Evolutionary conservation across 495 filamentous ascomycete species (phyloP), one percentile per base, ranked within the genome.

Genomic region (Beverwykella pulmonaria): DNA sequence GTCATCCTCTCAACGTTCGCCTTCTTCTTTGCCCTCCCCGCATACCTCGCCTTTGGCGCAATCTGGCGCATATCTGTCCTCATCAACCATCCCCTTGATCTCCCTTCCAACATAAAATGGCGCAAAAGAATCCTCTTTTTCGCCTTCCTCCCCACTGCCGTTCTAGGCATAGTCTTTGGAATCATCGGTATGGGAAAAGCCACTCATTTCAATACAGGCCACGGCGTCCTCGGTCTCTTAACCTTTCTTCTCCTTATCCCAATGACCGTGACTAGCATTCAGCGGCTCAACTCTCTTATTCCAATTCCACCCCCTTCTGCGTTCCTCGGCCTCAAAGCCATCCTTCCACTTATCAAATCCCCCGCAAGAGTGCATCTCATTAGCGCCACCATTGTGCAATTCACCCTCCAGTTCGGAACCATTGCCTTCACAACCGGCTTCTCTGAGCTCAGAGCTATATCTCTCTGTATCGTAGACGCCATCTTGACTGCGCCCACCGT

Each of bases 1-100:
- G 61, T 57, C 10, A 12, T 57, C 8, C 30, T 57, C 26, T 27
- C 53, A 8, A 57, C 52, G 2, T 5, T 64, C 17, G 53, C 61
- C 20, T 64, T 64, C 52, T 64, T 64, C 53, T 64, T 20, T n/a
- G 50, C 53, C 8, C 61, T 64, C 9, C 61, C 61, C 2, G 52
- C 39, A 29, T 64, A 64, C 29, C 22, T 64, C 53, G 61, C 52
- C 3, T 22, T 64, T 22, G 61, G 61, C 8, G 50, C 61, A 2
- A 32, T 64, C 14, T 22, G 44, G 10, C 32, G 61, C 8, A n/a
- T 64, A 26, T 64, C 61, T 2, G 26, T 56, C 12, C 4, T 64
- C 1, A 49, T 57, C 53, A 19, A 19, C 34, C 25, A 56, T 23
- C 53, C 61, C n/a, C 17, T 64, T 20, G 30, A 47, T 20, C 52